Conservation (phyloP, 1,284 basidiomycete species). For the Rhodotorula sp. region DNA sequence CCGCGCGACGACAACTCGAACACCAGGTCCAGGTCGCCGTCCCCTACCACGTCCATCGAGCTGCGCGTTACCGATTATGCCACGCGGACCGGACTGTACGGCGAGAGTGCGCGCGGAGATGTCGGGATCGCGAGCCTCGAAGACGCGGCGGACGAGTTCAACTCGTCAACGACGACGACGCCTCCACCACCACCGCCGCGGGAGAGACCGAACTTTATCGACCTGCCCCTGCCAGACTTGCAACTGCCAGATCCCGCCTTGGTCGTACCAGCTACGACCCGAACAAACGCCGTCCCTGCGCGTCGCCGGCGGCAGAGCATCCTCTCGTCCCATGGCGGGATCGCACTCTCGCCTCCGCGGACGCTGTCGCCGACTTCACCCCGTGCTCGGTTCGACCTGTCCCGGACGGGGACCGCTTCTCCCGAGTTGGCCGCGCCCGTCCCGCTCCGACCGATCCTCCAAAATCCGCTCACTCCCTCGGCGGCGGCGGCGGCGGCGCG, state of each 20-base stretch:
- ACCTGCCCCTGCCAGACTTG: constrained; percentile 33
- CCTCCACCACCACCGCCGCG: not conserved
- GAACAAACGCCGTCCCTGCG: no score
- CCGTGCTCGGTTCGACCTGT: constrained; percentile 22
- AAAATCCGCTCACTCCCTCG: not conserved
- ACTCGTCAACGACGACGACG: not conserved
- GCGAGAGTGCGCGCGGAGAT: not conserved
- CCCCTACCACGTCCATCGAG: no score
- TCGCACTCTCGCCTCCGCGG: not conserved
- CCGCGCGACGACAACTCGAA: no score
- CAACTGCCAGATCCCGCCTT: constrained; percentile 29
- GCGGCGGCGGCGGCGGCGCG: not conserved
- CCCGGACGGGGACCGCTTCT: constrained; percentile 3
- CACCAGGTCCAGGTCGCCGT: no score
- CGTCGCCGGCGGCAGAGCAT: not conserved
- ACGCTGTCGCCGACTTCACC: constrained; percentile 9
- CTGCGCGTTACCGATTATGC: not conserved
- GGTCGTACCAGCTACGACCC: not conserved
- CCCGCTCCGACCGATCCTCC: constrained; percentile 33
- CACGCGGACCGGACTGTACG: not conserved
- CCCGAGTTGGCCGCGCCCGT: constrained; percentile 16
- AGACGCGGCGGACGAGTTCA: not conserved
- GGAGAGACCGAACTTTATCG: constrained; percentile 22
- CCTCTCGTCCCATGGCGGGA: not conserved
- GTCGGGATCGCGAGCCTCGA: not conserved